phyloP scores from a whole-genome alignment of 2,329 filamentous ascomycete species.

The Dactylellina cionopaga region DNA sequence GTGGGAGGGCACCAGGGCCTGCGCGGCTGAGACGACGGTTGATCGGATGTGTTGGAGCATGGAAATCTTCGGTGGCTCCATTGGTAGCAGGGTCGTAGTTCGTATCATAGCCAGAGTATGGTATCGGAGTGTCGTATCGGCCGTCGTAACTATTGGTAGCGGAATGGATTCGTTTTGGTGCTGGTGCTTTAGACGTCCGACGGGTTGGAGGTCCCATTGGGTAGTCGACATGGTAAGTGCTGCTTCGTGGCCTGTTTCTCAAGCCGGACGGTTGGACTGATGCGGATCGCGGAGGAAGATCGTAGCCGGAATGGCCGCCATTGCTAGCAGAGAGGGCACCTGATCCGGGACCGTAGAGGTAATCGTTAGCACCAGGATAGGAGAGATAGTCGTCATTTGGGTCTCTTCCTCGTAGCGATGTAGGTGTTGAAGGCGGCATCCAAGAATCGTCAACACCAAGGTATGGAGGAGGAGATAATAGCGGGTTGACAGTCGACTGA shows the following conservation, averaged over 20 bases:
- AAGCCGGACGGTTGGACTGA: constrained; percentile 48
- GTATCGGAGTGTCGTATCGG: constrained; percentile 49
- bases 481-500: constrained; percentile 29
- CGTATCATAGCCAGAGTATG: constrained; percentile 53
- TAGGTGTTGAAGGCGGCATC: constrained; percentile 45
- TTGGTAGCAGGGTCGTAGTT: constrained; percentile 48
- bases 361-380: constrained; percentile 32
- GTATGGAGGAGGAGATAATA: constrained; percentile 45
- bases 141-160: constrained; percentile 38
- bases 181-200: constrained; percentile 19
- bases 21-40: constrained; percentile 53
- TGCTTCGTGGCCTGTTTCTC: constrained; percentile 50
- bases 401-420: constrained; percentile 29
- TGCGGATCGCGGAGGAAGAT: constrained; percentile 44
- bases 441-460: constrained; percentile 46
- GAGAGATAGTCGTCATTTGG: constrained; percentile 27
- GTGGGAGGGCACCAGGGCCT: constrained; percentile 53
- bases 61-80: constrained; percentile 50
- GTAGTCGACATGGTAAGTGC: constrained; percentile 47
- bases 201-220: constrained; percentile 46
- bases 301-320: constrained; percentile 36
- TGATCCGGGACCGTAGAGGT: constrained; percentile 38
- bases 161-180: constrained; percentile 45
- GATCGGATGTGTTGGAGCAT: constrained; percentile 51
- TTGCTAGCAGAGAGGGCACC: constrained; percentile 35